Evolutionary conservation across 805 yeast genomes (phyloP).

Genomic region (Saccharomycopsis sp.): DNA sequence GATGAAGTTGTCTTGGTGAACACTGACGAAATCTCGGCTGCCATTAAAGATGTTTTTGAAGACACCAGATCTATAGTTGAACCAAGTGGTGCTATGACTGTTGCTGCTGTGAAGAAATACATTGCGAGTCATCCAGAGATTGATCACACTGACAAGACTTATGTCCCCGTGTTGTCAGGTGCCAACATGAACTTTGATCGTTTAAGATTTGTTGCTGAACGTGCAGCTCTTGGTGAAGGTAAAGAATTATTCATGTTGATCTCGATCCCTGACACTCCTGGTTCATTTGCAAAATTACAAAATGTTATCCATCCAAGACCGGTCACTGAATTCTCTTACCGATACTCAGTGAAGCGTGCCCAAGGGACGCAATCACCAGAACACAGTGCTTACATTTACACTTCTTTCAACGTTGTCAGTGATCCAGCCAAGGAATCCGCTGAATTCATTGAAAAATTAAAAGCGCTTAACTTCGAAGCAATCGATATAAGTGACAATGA

Average conservation of each 20-base stretch:
- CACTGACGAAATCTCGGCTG: slow-evolving; percentile 95
- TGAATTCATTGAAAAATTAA: slow-evolving; percentile 51
- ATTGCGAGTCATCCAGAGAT: slow-evolving; percentile 60
- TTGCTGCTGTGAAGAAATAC: slow-evolving; percentile 89
- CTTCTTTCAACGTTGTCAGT: slow-evolving; percentile 71
- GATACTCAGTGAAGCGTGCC: slow-evolving; percentile 44
- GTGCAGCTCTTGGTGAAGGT: slow-evolving; percentile 98
- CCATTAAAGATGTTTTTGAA: slow-evolving; percentile 92
- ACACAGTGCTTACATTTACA: slow-evolving; percentile 67
- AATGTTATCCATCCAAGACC: slow-evolving; percentile 76
- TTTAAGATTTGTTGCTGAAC: slow-evolving; percentile 88
- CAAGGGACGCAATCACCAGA: slow-evolving; percentile 25
- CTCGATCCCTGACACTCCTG: slow-evolving; percentile 88
- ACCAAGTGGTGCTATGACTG: slow-evolving; percentile 95
- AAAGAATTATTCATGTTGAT: slow-evolving; percentile 88
- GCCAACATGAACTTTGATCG: slow-evolving; percentile 99
- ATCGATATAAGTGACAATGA: slow-evolving; percentile 87
- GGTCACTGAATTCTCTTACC: slow-evolving; percentile 91
- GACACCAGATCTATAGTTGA: slow-evolving; percentile 92
- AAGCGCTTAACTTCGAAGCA: slow-evolving; percentile 59
- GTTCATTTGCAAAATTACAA: slow-evolving; percentile 77
- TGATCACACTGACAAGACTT: slow-evolving; percentile 62
- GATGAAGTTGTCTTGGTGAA: slow-evolving; percentile 82
- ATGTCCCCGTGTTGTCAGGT: slow-evolving; percentile 84
- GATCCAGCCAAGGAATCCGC: slow-evolving; percentile 69